phyloP scores from a whole-genome alignment of 2,329 filamentous ascomycete genomes.

The Helotiales sp. region DNA sequence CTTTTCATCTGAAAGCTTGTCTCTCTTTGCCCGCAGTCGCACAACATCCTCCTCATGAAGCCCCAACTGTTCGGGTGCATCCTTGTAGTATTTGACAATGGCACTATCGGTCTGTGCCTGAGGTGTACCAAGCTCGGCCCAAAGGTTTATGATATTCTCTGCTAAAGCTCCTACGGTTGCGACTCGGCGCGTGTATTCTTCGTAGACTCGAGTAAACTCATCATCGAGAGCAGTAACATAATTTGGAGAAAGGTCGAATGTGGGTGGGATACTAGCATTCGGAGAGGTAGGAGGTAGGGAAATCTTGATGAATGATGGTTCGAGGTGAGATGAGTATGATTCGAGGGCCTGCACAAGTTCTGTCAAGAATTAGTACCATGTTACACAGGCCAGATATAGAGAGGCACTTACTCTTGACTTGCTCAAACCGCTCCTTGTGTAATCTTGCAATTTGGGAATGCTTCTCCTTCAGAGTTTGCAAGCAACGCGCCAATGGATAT shows the following conservation, averaged over 20 bases:
- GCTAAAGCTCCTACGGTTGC: constrained; percentile 71
- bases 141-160: constrained; percentile 88
- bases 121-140: constrained; percentile 92
- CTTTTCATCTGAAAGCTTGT: constrained; percentile 88
- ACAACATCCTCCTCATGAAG: constrained; percentile 84
- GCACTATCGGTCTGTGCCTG: constrained; percentile 86
- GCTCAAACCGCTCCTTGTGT: constrained; percentile 89
- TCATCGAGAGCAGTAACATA: constrained; percentile 85
- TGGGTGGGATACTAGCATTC: constrained; percentile 73
- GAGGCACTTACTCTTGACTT: constrained; percentile 79
- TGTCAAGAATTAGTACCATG: constrained; percentile 39
- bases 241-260: constrained; percentile 86
- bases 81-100: constrained; percentile 87
- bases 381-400: background rate
- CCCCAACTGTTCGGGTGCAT: constrained; percentile 90
- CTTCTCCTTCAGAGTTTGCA: constrained; percentile 82
- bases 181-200: constrained; percentile 88
- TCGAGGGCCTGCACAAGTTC: constrained; percentile 92
- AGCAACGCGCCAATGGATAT: constrained; percentile 77
- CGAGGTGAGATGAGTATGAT: constrained; percentile 94
- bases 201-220: constrained; percentile 93
- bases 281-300: constrained; percentile 79
- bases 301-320: constrained; percentile 83
- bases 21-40: constrained; percentile 70
- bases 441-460: constrained; percentile 76